Evolutionary conservation across 2,329 filamentous ascomycete genomes (phyloP).

Genomic region (Trichoderma harzianum): DNA sequence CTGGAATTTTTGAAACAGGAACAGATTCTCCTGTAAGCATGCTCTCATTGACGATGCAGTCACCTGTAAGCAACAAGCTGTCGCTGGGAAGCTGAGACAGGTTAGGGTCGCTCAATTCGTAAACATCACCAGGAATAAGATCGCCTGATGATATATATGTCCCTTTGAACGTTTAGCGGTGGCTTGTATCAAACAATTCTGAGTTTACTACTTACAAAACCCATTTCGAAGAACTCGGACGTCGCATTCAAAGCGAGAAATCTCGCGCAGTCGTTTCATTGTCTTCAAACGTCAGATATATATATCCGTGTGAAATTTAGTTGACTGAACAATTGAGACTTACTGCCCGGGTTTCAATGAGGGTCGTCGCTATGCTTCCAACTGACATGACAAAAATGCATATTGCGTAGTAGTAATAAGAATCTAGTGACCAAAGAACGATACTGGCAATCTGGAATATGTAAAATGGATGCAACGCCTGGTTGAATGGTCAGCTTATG

Average conservation of each 20-base stretch:
- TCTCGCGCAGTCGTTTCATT: slow-evolving; percentile 84
- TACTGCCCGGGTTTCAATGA: slow-evolving; percentile 83
- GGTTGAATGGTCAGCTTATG: not conserved
- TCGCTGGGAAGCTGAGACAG: slow-evolving; percentile 87
- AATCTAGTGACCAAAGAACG: slow-evolving; percentile 87
- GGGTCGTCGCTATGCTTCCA: slow-evolving; percentile 83
- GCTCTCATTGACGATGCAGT: slow-evolving; percentile 98
- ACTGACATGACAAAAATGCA: slow-evolving; percentile 95
- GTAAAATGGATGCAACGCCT: slow-evolving; percentile 96
- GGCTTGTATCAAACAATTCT: not conserved
- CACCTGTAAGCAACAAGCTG: slow-evolving; percentile 83
- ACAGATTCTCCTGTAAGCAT: slow-evolving; percentile 98
- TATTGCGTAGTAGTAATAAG: slow-evolving; percentile 96
- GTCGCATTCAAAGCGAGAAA: slow-evolving; percentile 93
- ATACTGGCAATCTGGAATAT: slow-evolving; percentile 96
- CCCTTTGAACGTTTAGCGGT: slow-evolving; percentile 42
- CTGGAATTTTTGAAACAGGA: slow-evolving; percentile 87
- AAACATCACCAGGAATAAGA: slow-evolving; percentile 91
- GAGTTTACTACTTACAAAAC: slow-evolving; percentile 63
- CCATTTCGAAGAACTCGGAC: slow-evolving; percentile 89
- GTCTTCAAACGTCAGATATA: slow-evolving; percentile 50
- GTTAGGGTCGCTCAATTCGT: slow-evolving; percentile 92
- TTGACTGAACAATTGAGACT: slow-evolving; percentile 28
- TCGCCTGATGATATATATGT: slow-evolving; percentile 81
- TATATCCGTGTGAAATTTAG: not conserved